phyloP scores from a whole-genome alignment of 2,329 filamentous ascomycete genomes.

The Fusarium setosum region DNA sequence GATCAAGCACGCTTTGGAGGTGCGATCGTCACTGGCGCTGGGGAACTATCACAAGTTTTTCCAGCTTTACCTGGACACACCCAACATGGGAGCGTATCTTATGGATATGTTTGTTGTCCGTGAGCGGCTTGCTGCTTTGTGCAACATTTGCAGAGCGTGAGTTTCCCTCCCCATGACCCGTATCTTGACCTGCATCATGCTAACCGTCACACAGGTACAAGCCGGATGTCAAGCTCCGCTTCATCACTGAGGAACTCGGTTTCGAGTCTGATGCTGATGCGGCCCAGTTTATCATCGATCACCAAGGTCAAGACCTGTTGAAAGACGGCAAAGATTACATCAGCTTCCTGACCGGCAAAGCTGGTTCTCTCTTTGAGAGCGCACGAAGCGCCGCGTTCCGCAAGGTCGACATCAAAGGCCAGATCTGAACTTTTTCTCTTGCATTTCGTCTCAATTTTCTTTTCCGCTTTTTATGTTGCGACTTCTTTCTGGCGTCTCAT shows the following conservation, averaged over 20 bases:
- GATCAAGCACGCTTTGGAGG: slow-evolving; percentile 90
- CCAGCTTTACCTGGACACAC: slow-evolving; percentile 92
- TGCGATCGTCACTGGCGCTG: slow-evolving; percentile 90
- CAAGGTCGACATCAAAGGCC: slow-evolving; percentile 95
- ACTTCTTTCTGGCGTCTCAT: slow-evolving; percentile 22
- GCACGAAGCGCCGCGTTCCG: slow-evolving; percentile 81
- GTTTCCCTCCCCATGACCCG: slow-evolving; percentile 52
- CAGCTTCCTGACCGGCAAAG: slow-evolving; percentile 79
- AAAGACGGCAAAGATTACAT: slow-evolving; percentile 81
- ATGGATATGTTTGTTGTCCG: slow-evolving; percentile 99
- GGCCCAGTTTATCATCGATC: slow-evolving; percentile 87
- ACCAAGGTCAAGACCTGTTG: slow-evolving; percentile 80
- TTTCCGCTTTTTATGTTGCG: slow-evolving; percentile 13
- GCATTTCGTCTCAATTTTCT: slow-evolving; percentile 16
- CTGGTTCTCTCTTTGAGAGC: slow-evolving; percentile 77
- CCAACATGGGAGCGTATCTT: slow-evolving; percentile 96
- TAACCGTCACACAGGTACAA: slow-evolving; percentile 81
- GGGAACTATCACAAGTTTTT: slow-evolving; percentile 99
- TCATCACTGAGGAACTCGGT: slow-evolving; percentile 94
- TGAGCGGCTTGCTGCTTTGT: slow-evolving; percentile 90
- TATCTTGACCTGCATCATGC: slow-evolving; percentile 38
- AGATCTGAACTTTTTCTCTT: slow-evolving; percentile 72
- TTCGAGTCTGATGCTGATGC: slow-evolving; percentile 95
- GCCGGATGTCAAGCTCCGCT: slow-evolving; percentile 87
- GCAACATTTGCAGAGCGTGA: slow-evolving; percentile 95